Base-by-base conservation (phyloP, 31 red algal genomes). In the Endocladia muricata region DNA sequence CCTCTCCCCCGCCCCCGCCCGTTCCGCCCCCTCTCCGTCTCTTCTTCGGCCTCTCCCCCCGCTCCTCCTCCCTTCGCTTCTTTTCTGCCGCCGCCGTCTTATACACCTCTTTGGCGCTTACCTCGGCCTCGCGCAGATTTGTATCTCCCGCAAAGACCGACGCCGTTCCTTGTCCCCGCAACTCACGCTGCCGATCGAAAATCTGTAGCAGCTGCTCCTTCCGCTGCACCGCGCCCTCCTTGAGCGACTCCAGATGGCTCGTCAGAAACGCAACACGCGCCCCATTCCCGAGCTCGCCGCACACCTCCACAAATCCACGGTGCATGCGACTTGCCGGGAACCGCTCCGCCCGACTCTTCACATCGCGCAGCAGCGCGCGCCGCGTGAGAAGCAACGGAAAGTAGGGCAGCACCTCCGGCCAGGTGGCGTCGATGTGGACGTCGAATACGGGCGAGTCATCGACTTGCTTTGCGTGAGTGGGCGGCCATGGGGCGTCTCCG, bases 81-180 rank as follows among this genome's bases (percentile, higher is more conserved):
- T 72, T 49, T 43, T 72, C 68, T 7, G 68, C 68, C 3, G 68
- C 68, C 21, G 29, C n/a, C 33, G 68, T 72, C 41, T 72, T 81
- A n/a, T 41, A 25, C 1, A 81, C 48, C 17, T 81, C 60, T 39
- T 39, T 55, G n/a, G 77, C 77, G 1, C 63, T 51, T 33, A 81
- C 64, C 44, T 81, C 77, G 4, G 61, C 44, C 43, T 81, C 77
- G 26, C 77, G 39, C 48, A 81, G 62, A 39, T 81, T 81, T 11
- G 77, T 81, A 49, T 81, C 77, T 3, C 77, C 77, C 1, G 77
- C 77, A 54, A 81, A 81, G 2, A 81, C 11, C 31, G 63, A 33
- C 3, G 31, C 42, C 23, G 41, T 37, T 39, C 77, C 64, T 35
- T 81, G 63, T 21, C 41, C 40, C 1, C 68, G 63, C 3, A 42